Conservation (phyloP, 495 filamentous ascomycete genomes). For the Chlorociboria aeruginascens region DNA sequence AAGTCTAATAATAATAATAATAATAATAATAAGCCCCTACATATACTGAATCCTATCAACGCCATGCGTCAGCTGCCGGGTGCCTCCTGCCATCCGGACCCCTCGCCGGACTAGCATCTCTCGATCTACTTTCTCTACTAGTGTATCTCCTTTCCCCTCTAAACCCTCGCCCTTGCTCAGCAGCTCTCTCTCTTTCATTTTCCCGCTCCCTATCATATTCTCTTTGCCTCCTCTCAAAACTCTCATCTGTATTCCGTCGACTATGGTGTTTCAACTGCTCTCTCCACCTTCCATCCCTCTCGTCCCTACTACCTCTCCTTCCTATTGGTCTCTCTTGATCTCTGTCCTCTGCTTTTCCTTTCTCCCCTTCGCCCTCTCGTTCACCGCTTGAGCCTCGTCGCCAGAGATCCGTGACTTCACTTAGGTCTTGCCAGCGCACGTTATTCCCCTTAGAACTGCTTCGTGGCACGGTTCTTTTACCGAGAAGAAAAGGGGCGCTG, state of each 20-base stretch:
- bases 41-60: no score
- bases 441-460: slow-evolving; percentile 2
- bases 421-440: slow-evolving; percentile 15
- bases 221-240: slow-evolving; percentile 2
- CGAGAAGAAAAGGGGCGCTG: slow-evolving; percentile 12
- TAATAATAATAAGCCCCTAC: no score
- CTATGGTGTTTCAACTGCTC: slow-evolving; percentile 1
- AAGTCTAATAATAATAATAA: no score
- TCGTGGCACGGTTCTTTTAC: slow-evolving; percentile 5
- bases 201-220: slow-evolving; percentile 5
- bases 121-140: not conserved
- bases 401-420: not conserved
- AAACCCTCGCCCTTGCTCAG: not conserved
- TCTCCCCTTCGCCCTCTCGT: not conserved
- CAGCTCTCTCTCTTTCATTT: slow-evolving; percentile 4
- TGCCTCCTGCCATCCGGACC: slow-evolving; percentile 16
- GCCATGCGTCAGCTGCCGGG: not conserved
- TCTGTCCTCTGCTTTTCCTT: not conserved
- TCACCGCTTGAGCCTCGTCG: not conserved
- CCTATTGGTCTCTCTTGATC: not conserved
- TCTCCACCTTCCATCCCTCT: not conserved
- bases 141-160: slow-evolving; percentile 2
- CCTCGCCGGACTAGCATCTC: slow-evolving; percentile 3
- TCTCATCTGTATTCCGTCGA: not conserved
- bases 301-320: not conserved